Evolutionary conservation across 164 flowering plant genomes (phyloP).

Genomic region (Umbilicus rupestris): DNA sequence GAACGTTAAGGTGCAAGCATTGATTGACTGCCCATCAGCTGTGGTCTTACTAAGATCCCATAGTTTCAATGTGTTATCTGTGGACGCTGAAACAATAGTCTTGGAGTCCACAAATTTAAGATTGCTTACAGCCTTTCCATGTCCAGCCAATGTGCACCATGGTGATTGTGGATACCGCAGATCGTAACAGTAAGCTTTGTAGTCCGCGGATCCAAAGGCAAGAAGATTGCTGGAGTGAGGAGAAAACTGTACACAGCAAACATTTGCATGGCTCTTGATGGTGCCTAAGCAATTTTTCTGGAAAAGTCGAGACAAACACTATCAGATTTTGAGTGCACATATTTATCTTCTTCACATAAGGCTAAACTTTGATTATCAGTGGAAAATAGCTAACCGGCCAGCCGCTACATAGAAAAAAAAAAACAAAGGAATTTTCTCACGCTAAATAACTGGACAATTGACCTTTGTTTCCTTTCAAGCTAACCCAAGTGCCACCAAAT

Average conservation of each 20-base stretch:
- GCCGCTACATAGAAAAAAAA: background rate
- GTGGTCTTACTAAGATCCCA: conserved; percentile 84
- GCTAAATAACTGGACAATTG: background rate
- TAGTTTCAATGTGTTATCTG: conserved; percentile 79
- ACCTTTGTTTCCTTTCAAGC: background rate
- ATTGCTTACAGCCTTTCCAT: conserved; percentile 82
- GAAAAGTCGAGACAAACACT: background rate
- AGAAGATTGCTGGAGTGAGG: conserved; percentile 59
- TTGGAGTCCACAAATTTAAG: conserved; percentile 80
- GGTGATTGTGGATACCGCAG: conserved; percentile 65
- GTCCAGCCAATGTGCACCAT: conserved; percentile 88
- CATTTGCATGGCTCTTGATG: conserved; percentile 69
- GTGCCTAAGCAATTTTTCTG: conserved; percentile 68
- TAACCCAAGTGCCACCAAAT: background rate
- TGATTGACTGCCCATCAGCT: conserved; percentile 37
- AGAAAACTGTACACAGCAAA: conserved; percentile 95
- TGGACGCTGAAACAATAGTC: conserved; percentile 87
- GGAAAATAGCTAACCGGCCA: background rate
- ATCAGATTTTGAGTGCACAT: background rate
- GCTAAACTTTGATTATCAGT: background rate
- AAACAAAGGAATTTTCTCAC: background rate
- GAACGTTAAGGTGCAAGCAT: conserved; percentile 68
- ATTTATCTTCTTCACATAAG: background rate
- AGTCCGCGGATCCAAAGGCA: conserved; percentile 89
- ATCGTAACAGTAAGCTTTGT: conserved; percentile 79